These are phyloP conservation scores for Schoenoplectus triqueter DNA, from an alignment of 202 grass and related monocot species.

Conservation along the genomic window DNA sequence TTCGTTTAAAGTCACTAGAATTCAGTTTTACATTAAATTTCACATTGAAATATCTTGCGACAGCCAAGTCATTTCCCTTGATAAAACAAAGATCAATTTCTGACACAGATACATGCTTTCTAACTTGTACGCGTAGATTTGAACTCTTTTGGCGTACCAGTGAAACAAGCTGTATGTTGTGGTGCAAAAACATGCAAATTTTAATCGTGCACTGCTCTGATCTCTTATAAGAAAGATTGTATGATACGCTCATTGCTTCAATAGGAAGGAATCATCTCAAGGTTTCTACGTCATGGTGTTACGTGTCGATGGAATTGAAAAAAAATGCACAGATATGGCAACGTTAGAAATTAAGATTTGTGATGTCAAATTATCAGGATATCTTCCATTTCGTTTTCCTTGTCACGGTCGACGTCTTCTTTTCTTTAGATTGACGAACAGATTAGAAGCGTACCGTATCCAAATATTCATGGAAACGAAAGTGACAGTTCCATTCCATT, in stretches of 20 bases:
- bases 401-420: not conserved
- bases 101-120: not conserved
- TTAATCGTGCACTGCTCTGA: not conserved
- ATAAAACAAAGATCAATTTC: not conserved
- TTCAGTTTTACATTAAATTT: too few relatives aligned
- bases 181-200: not conserved
- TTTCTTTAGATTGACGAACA: not conserved
- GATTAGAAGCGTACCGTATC: slow-evolving; percentile 14
- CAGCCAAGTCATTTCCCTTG: not conserved
- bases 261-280: not conserved
- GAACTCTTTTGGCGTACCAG: not conserved
- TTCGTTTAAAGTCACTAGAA: not conserved
- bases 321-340: not conserved
- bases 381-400: slow-evolving; percentile 6
- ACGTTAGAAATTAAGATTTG: not conserved
- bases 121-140: not conserved
- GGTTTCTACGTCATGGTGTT: not conserved
- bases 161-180: not conserved
- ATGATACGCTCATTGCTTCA: not conserved
- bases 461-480: slow-evolving; percentile 16
- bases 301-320: not conserved
- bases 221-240: not conserved
- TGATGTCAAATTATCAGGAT: not conserved
- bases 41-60: not conserved
- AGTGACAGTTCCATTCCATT: slow-evolving; percentile 29